A percentile compares a stretch with the other conserved stretches of the same genome.
phyloP scores from a whole-genome alignment of 352 stramenopile genomes.

The Phytophthora idaei region DNA sequence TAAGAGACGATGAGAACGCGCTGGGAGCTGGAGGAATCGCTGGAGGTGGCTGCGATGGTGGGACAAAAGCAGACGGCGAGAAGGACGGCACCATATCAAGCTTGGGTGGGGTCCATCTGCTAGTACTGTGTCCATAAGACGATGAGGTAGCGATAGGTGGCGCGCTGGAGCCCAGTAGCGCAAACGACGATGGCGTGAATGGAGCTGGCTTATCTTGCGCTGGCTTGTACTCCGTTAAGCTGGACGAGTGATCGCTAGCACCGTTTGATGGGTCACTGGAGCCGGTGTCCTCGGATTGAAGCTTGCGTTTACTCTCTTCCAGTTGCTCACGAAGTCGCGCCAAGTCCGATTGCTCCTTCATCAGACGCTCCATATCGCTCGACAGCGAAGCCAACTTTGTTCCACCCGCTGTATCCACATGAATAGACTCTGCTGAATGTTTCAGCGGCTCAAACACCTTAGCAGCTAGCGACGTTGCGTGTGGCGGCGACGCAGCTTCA shows the following conservation, averaged over 20 bases:
- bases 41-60: conserved; percentile 24
- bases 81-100: conserved; percentile 44
- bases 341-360: conserved; percentile 77
- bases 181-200: conserved; percentile 35
- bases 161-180: conserved; percentile 16
- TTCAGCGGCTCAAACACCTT: conserved; percentile 51
- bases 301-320: conserved; percentile 71
- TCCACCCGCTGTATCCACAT: conserved; percentile 6
- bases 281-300: conserved; percentile 42
- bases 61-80: conserved; percentile 21
- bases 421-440: conserved; percentile 7
- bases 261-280: conserved; percentile 17
- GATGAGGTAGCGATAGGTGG: conserved; percentile 8
- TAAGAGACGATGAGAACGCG: conserved; percentile 36
- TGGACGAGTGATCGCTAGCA: conserved; percentile 4
- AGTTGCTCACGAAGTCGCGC: conserved; percentile 61
- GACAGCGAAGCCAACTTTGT: conserved; percentile 30
- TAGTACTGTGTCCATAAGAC: conserved; percentile 15
- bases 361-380: conserved; percentile 60
- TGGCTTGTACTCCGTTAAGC: conserved; percentile 33
- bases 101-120: conserved; percentile 35
- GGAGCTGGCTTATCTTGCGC: conserved; percentile 20
- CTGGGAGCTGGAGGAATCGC: conserved; percentile 14
- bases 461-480: conserved; percentile 37
- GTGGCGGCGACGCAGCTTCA: conserved; percentile 6